Percentiles rank a stretch among this genome's conserved stretches.
Evolutionary conservation across 2,329 filamentous ascomycete species (phyloP).

Genomic region (Fusarium albidum): DNA sequence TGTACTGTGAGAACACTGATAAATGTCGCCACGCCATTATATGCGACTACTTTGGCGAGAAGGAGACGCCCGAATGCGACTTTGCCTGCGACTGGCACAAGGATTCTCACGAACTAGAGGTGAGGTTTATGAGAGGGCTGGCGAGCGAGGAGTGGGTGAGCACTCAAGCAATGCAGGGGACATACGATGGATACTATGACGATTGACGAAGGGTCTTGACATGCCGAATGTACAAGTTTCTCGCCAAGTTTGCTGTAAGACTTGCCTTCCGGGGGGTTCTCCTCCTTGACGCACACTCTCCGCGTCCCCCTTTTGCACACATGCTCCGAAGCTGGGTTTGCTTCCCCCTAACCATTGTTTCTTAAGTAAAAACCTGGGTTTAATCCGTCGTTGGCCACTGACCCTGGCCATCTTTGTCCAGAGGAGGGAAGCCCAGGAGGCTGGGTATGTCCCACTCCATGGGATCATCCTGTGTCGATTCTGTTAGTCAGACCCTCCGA

Average conservation of each 20-base stretch:
- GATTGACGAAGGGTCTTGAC: conserved; percentile 41
- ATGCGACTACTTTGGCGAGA: conserved; percentile 80
- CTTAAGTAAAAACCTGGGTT: not conserved
- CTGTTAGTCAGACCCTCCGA: conserved; percentile 9
- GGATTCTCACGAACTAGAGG: conserved; percentile 65
- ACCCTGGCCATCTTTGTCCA: conserved; percentile 12
- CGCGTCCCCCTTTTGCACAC: not conserved
- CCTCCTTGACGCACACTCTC: not conserved
- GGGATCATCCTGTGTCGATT: conserved; percentile 27
- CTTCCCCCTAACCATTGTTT: not conserved
- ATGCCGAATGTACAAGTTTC: not conserved
- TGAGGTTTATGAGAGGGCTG: conserved; percentile 63
- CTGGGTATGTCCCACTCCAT: conserved; percentile 40
- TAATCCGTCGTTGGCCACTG: conserved; percentile 27
- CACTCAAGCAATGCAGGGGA: conserved; percentile 67
- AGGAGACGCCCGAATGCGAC: conserved; percentile 66
- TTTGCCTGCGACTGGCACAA: conserved; percentile 84
- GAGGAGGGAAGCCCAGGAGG: conserved; percentile 32
- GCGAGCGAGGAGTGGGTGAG: conserved; percentile 70
- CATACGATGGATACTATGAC: conserved; percentile 64
- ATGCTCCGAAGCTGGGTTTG: not conserved
- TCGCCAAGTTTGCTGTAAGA: not conserved
- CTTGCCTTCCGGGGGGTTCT: too few species aligned
- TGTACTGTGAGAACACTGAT: conserved; percentile 81
- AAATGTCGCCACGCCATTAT: conserved; percentile 80